phyloP scores from a whole-genome alignment of 2,329 filamentous ascomycete species.

The Microthyrium microscopicum region DNA sequence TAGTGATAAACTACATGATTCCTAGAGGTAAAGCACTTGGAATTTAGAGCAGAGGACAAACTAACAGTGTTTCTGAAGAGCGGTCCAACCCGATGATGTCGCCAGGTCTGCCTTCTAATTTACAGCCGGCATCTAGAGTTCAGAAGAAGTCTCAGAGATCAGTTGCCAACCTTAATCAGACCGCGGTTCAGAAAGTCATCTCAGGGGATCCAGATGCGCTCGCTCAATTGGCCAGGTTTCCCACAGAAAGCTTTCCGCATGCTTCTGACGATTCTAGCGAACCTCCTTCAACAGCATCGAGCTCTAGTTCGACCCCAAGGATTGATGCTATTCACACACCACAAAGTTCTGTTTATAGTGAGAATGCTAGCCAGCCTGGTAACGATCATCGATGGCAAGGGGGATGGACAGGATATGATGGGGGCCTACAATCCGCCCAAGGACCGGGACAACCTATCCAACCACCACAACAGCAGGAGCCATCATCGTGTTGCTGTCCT shows the following conservation, averaged over 20 bases:
- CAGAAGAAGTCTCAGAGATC: slow-evolving; percentile 2
- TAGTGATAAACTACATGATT: slow-evolving; percentile 35
- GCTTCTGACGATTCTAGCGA: slow-evolving; percentile 5
- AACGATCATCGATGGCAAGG: too few species aligned
- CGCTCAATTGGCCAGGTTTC: not conserved
- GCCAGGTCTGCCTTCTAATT: not conserved
- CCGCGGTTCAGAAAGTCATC: slow-evolving; percentile 2
- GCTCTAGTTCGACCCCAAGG: slow-evolving; percentile 6
- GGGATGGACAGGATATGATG: too few species aligned
- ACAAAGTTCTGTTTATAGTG: too few species aligned
- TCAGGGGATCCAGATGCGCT: not conserved
- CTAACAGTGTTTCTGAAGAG: not conserved
- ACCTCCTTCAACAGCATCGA: slow-evolving; percentile 4
- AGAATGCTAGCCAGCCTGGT: too few species aligned
- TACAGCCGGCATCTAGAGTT: slow-evolving; percentile 1
- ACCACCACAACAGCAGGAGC: too few species aligned
- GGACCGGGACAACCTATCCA: too few species aligned
- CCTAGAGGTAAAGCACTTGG: slow-evolving; percentile 21
- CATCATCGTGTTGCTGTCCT: too few species aligned
- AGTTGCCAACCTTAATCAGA: slow-evolving; percentile 1
- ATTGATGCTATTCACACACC: slow-evolving; percentile 2
- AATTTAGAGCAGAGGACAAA: not conserved
- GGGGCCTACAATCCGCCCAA: too few species aligned
- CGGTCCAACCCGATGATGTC: not conserved
- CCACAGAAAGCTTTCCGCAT: not conserved